A percentile compares a stretch with the other conserved stretches of the same genome.
Conservation (phyloP, 2,329 filamentous ascomycete genomes). For the Exserohilum turcica region DNA sequence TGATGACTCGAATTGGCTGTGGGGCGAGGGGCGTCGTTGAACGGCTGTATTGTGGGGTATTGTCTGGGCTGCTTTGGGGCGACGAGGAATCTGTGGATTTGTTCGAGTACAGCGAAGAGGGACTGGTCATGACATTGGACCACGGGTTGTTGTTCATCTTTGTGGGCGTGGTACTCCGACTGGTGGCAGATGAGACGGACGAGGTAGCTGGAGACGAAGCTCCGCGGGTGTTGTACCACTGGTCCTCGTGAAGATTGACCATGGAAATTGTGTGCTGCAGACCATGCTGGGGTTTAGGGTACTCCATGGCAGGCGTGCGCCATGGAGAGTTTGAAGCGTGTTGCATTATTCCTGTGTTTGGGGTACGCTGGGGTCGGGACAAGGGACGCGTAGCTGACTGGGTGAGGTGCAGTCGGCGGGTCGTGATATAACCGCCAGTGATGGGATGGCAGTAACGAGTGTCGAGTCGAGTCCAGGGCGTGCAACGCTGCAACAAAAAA, state of each 20-base stretch:
- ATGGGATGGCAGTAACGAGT: constrained; percentile 16
- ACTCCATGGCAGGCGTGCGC: constrained; percentile 39
- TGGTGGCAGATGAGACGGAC: constrained; percentile 47
- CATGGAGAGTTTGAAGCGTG: constrained; percentile 43
- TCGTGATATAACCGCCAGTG: constrained; percentile 21
- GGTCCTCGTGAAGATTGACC: constrained; percentile 48
- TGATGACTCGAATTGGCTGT: constrained; percentile 43
- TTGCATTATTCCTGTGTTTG: constrained; percentile 39
- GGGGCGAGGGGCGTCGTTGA: constrained; percentile 47
- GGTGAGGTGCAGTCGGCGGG: constrained; percentile 22
- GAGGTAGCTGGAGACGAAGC: constrained; percentile 47
- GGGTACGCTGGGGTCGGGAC: constrained; percentile 26
- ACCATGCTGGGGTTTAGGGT: constrained; percentile 42
- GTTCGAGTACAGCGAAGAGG: constrained; percentile 35
- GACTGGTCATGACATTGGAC: constrained; percentile 44
- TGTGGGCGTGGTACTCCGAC: constrained; percentile 46
- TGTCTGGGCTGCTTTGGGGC: constrained; percentile 43
- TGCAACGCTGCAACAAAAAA: constrained; percentile 25
- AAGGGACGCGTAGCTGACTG: constrained; percentile 31
- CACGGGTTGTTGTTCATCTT: constrained; percentile 47
- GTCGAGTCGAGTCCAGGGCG: constrained; percentile 12
- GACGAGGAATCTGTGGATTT: constrained; percentile 42
- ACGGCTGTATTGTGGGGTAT: constrained; percentile 47
- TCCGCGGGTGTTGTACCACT: constrained; percentile 42
- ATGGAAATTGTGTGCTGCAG: constrained; percentile 49